Conservation (phyloP, 2,329 filamentous ascomycete genomes). For the Stachybotrys elegans region DNA sequence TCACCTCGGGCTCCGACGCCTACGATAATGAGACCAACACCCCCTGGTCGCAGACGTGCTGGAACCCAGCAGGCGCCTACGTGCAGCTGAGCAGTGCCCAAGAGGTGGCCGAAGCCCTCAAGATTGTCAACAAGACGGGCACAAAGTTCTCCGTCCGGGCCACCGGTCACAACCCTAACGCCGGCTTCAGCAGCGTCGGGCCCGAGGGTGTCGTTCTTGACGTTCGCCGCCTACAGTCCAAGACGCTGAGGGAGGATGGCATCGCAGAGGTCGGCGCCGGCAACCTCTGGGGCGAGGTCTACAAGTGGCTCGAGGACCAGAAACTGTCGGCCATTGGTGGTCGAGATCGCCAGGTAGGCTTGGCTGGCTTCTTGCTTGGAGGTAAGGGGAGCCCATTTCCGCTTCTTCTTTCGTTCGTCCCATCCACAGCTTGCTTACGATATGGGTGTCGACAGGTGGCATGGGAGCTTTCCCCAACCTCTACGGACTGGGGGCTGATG, state of each 20-base stretch:
- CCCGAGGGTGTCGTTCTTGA: background rate
- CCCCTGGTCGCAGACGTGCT: conserved; percentile 1
- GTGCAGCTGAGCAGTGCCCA: background rate
- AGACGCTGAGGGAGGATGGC: background rate
- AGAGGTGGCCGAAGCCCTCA: background rate
- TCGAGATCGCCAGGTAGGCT: background rate
- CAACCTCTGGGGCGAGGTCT: conserved; percentile 2
- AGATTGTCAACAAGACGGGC: background rate
- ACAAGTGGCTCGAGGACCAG: conserved; percentile 1
- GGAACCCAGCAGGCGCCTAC: background rate
- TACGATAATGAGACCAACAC: background rate
- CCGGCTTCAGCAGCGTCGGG: background rate
- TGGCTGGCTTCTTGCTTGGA: conserved; percentile 1
- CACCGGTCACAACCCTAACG: background rate
- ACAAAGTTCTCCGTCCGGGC: background rate
- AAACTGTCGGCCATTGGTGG: background rate
- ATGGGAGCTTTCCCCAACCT: conserved; percentile 1
- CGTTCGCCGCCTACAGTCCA: background rate
- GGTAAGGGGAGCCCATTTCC: background rate
- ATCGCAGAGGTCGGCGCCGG: conserved; percentile 1
- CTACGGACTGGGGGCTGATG: background rate
- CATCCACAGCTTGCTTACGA: background rate
- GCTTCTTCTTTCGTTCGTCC: background rate
- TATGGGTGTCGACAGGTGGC: background rate
- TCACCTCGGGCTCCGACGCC: background rate